These are phyloP conservation scores for Rutstroemia sp. DNA, from an alignment of 2,329 filamentous ascomycete genomes.

Conservation along the genomic window DNA sequence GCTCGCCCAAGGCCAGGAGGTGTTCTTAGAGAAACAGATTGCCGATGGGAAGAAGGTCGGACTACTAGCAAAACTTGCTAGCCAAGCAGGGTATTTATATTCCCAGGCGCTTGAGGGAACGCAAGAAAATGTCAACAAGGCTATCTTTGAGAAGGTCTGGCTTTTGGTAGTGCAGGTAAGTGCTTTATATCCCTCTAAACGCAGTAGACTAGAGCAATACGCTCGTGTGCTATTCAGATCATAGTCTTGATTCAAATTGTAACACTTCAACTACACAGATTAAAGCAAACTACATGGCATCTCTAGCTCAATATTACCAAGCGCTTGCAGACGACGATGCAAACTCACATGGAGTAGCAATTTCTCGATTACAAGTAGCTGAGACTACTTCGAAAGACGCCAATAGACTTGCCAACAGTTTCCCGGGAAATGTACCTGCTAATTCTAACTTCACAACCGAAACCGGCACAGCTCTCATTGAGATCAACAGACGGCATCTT, in stretches of 20 bases:
- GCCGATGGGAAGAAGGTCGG: slow-evolving; percentile 88
- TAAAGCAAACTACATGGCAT: slow-evolving; percentile 77
- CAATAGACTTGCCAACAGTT: slow-evolving; percentile 64
- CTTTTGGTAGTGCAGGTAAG: slow-evolving; percentile 69
- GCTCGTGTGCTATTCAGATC: neutral
- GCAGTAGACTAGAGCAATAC: neutral
- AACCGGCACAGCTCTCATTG: slow-evolving; percentile 64
- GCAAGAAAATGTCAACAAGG: slow-evolving; percentile 85
- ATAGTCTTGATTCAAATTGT: neutral
- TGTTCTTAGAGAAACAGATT: slow-evolving; percentile 95
- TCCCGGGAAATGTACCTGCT: slow-evolving; percentile 71
- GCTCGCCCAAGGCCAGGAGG: slow-evolving; percentile 92
- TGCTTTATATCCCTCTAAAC: neutral
- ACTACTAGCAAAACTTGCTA: slow-evolving; percentile 84
- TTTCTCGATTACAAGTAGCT: slow-evolving; percentile 74
- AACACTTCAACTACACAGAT: slow-evolving; percentile 36
- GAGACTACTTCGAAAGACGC: slow-evolving; percentile 75
- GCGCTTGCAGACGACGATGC: slow-evolving; percentile 85
- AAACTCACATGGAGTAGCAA: slow-evolving; percentile 77
- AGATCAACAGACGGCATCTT: slow-evolving; percentile 77
- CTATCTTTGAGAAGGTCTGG: slow-evolving; percentile 94
- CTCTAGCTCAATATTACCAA: slow-evolving; percentile 89
- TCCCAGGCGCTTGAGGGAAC: slow-evolving; percentile 80
- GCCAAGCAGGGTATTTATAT: slow-evolving; percentile 85
- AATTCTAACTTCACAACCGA: slow-evolving; percentile 81